Percentiles rank a stretch among this genome's conserved stretches.
Conservation (phyloP, 768 basidiomycete species). For the Boletus patriciae region DNA sequence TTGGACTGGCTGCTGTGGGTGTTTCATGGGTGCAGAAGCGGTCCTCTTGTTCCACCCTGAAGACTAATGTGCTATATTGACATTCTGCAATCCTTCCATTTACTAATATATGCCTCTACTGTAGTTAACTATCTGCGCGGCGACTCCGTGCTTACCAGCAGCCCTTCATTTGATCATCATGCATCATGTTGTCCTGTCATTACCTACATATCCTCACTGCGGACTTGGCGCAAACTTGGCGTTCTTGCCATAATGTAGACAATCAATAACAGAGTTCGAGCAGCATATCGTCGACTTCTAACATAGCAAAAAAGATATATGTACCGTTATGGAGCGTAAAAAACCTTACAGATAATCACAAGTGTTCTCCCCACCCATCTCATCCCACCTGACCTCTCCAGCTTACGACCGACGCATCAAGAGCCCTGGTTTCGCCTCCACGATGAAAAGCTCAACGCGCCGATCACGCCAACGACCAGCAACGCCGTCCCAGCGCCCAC, state of each 20-base stretch:
- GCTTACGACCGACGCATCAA: conserved; percentile 25
- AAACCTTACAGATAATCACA: conserved; percentile 12
- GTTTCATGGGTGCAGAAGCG: too few species aligned
- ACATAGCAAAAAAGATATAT: conserved; percentile 19
- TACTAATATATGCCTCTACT: too few species aligned
- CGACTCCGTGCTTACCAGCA: too few species aligned
- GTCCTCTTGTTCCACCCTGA: too few species aligned
- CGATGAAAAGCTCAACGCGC: conserved; percentile 71
- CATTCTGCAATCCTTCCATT: too few species aligned
- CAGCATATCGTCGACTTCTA: conserved; percentile 11
- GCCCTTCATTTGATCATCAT: too few species aligned
- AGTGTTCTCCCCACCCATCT: neutral
- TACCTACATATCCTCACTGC: too few species aligned
- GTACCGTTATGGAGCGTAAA: conserved; percentile 9
- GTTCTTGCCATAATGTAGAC: neutral
- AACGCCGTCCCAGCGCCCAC: conserved; percentile 85
- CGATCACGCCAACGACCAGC: conserved; percentile 74
- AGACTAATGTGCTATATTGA: too few species aligned
- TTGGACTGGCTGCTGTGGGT: too few species aligned
- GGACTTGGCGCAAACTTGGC: too few species aligned
- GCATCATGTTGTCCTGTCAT: too few species aligned
- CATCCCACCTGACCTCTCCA: neutral
- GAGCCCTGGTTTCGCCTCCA: conserved; percentile 68
- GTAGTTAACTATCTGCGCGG: too few species aligned
- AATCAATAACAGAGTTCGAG: neutral